Evolutionary conservation across 2,329 filamentous ascomycete genomes (phyloP).

Genomic region (Colletotrichum karsti): DNA sequence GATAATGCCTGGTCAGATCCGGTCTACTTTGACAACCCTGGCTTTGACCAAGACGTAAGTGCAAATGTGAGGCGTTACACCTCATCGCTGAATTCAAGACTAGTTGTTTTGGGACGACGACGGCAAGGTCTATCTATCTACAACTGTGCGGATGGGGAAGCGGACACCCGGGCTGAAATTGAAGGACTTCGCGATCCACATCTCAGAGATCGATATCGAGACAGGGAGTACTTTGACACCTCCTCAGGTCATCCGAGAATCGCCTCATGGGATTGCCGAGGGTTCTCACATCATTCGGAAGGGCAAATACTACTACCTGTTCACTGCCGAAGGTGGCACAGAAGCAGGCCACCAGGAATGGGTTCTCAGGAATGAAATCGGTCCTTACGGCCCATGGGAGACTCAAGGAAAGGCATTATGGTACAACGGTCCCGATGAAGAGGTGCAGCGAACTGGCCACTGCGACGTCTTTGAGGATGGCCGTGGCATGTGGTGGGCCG

Average conservation of each 20-base stretch:
- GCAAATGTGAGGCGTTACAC: not conserved
- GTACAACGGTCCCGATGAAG: slow-evolving; percentile 54
- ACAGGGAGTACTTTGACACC: slow-evolving; percentile 49
- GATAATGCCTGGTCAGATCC: slow-evolving; percentile 60
- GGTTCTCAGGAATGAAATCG: slow-evolving; percentile 53
- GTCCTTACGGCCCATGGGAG: slow-evolving; percentile 59
- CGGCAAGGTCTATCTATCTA: slow-evolving; percentile 58
- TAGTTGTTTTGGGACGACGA: slow-evolving; percentile 58
- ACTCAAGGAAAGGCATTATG: slow-evolving; percentile 52
- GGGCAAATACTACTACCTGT: slow-evolving; percentile 46
- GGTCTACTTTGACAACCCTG: slow-evolving; percentile 61
- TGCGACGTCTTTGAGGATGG: slow-evolving; percentile 55
- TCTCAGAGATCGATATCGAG: slow-evolving; percentile 50
- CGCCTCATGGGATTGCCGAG: slow-evolving; percentile 50
- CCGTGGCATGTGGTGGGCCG: slow-evolving; percentile 55
- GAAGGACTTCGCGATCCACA: slow-evolving; percentile 62
- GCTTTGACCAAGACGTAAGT: slow-evolving; percentile 61
- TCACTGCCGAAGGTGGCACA: slow-evolving; percentile 50
- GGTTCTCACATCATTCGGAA: slow-evolving; percentile 49
- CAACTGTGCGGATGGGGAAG: slow-evolving; percentile 43
- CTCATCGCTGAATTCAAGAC: not conserved
- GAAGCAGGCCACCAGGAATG: slow-evolving; percentile 61
- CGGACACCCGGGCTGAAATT: slow-evolving; percentile 47
- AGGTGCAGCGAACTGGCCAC: slow-evolving; percentile 60
- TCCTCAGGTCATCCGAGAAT: slow-evolving; percentile 44